These are phyloP conservation scores for Shiraia sp. DNA, from an alignment of 2,329 filamentous ascomycete species.

Conservation along the genomic window DNA sequence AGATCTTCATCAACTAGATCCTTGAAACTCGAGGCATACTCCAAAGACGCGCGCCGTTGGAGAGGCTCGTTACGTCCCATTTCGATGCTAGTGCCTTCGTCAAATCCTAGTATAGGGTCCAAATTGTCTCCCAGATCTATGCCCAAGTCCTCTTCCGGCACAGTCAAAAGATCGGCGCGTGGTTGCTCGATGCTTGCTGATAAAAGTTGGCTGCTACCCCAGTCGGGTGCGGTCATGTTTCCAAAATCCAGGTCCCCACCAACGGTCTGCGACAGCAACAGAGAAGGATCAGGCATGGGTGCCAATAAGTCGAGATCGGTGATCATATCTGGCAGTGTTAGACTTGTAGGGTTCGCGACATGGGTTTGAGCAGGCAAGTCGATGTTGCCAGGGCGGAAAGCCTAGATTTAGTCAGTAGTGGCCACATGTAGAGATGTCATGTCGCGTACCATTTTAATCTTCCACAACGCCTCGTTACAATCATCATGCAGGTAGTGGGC, in stretches of 20 bases:
- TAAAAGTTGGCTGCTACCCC: constrained; percentile 76
- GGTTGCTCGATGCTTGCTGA: constrained; percentile 64
- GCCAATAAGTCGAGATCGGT: constrained; percentile 89
- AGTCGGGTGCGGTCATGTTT: constrained; percentile 56
- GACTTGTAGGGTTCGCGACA: constrained; percentile 78
- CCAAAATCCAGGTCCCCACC: constrained; percentile 52
- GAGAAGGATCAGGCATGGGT: constrained; percentile 77
- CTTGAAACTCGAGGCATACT: constrained; percentile 54
- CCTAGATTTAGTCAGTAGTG: constrained; percentile 51
- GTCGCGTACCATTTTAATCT: constrained; percentile 87
- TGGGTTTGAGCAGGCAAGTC: constrained; percentile 81
- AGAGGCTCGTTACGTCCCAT: constrained; percentile 83
- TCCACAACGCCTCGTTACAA: constrained; percentile 95
- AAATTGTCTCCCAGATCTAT: constrained; percentile 66
- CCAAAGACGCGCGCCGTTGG: constrained; percentile 47
- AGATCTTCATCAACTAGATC: constrained; percentile 56
- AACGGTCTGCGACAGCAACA: constrained; percentile 72
- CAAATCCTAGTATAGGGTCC: constrained; percentile 20
- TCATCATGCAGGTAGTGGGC: constrained; percentile 95
- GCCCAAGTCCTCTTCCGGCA: constrained; percentile 54
- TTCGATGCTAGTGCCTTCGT: constrained; percentile 70
- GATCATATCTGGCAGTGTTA: constrained; percentile 88
- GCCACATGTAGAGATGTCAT: not conserved
- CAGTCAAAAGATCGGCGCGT: constrained; percentile 51
- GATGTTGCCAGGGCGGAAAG: constrained; percentile 94